Base-by-base conservation (phyloP, 1,284 basidiomycete genomes). In the Pterulicium gracile region DNA sequence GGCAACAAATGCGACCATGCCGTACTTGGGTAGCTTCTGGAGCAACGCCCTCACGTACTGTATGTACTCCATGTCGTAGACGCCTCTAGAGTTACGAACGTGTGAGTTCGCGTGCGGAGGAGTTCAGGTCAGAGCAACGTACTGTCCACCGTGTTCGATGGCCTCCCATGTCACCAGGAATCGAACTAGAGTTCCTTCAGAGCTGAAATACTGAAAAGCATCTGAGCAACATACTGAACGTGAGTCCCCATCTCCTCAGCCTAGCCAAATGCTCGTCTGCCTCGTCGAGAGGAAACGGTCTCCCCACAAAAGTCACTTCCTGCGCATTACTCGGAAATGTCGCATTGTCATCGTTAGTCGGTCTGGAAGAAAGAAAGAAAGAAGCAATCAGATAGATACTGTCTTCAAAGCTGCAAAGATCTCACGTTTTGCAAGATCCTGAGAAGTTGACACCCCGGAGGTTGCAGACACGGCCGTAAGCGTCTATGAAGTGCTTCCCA, bases 121-220 rank as follows among this genome's bases (percentile, higher is more conserved):
- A n/a, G 10, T 10, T 41, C 13, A 35, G 7, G n/a, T 32, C 12
- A 13, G 15, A 20, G 10, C 17, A 13, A 78, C 88, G 56, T 63
- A 91, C 85, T 80, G 88, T 52, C 88, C 94, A 46, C 71, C 76
- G 57, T 98, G 96, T 58, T 97, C 92, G 18, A 98, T 71, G 0
- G 93, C 89, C 59, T 98, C 95, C 96, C 95, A 98, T 1, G 94
- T 96, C 2, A 98, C 77, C 15, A 92, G 79, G 54, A 97, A 85
- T 48, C 89, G 72, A 53, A 92, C 89, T 90, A 52, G 15, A 47
- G 3, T 17, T 1, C n/a, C 49, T 3, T 39, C 36, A 18, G 10
- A 39, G 36, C 42, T 27, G 4, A 19, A 10, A 15, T 5, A 19
- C 13, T 4, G 17, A 19, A 21, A 23, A 18, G 22, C 13, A 4